Percentiles rank a stretch among this genome's conserved stretches.
These are phyloP conservation scores for Ogataea allantospora DNA, from an alignment of 805 yeast species.

Conservation along the genomic window DNA sequence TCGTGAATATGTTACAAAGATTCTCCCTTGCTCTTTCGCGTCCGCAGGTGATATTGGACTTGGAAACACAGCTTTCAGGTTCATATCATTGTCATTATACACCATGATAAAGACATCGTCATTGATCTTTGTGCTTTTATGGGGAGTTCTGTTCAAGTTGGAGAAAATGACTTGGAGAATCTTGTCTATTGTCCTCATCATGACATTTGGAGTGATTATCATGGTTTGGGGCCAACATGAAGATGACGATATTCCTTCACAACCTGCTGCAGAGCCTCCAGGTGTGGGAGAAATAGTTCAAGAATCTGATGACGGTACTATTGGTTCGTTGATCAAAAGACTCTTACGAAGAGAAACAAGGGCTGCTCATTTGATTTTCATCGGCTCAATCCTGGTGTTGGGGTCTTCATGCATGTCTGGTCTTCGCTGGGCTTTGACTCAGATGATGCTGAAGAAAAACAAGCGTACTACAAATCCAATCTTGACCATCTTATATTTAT, in stretches of 20 bases:
- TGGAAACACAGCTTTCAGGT: constrained; percentile 79
- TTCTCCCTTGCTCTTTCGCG: constrained; percentile 83
- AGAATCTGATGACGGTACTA: constrained; percentile 10
- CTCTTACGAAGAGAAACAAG: constrained; percentile 4
- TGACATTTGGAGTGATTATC: constrained; percentile 82
- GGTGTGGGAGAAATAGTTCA: constrained; percentile 22
- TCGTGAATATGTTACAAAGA: constrained; percentile 47
- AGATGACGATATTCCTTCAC: constrained; percentile 7
- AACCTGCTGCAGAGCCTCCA: constrained; percentile 14
- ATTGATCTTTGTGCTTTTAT: constrained; percentile 81
- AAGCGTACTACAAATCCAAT: constrained; percentile 70
- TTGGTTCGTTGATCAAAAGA: constrained; percentile 10
- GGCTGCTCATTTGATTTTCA: constrained; percentile 27
- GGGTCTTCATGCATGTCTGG: constrained; percentile 83
- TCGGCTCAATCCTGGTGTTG: constrained; percentile 76
- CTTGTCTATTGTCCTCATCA: constrained; percentile 64
- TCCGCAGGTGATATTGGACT: constrained; percentile 93
- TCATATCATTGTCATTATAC: constrained; percentile 78
- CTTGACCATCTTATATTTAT: constrained; percentile 74
- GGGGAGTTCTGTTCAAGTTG: constrained; percentile 78
- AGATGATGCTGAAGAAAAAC: constrained; percentile 65
- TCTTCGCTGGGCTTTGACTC: constrained; percentile 93
- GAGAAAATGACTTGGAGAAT: constrained; percentile 73
- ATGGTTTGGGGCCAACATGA: constrained; percentile 67
- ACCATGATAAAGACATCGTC: constrained; percentile 92